Evolutionary conservation across 1,139 yeast genomes (phyloP).

Genomic region (Zygosaccharomyces sapae): DNA sequence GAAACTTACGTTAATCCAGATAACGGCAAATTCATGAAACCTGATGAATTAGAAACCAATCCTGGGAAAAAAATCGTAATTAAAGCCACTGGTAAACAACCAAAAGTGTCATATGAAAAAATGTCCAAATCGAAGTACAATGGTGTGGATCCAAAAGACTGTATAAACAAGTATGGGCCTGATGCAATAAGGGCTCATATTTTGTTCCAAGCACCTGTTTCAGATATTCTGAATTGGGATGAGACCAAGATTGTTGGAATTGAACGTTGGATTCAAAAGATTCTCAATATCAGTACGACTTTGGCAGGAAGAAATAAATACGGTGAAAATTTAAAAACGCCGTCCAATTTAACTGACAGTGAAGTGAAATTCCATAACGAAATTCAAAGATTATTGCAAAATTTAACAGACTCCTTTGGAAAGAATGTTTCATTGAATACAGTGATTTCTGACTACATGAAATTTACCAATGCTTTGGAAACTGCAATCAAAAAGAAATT

Average conservation of each 20-base stretch:
- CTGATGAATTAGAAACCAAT: slow-evolving; percentile 57
- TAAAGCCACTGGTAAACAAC: slow-evolving; percentile 47
- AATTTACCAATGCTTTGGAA: slow-evolving; percentile 57
- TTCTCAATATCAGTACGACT: slow-evolving; percentile 42
- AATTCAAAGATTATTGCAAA: slow-evolving; percentile 46
- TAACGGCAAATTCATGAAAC: slow-evolving; percentile 70
- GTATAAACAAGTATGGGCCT: slow-evolving; percentile 79
- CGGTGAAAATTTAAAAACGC: slow-evolving; percentile 14
- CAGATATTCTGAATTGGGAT: slow-evolving; percentile 84
- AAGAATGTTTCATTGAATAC: slow-evolving; percentile 69
- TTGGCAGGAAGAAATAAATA: slow-evolving; percentile 19
- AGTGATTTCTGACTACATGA: slow-evolving; percentile 85
- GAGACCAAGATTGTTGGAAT: slow-evolving; percentile 81
- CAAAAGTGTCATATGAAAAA: slow-evolving; percentile 67
- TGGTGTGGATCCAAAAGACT: slow-evolving; percentile 84
- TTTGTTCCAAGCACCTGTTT: slow-evolving; percentile 87
- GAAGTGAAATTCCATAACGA: slow-evolving; percentile 60
- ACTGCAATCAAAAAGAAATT: slow-evolving; percentile 40
- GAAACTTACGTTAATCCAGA: slow-evolving; percentile 70
- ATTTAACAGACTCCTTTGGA: slow-evolving; percentile 57
- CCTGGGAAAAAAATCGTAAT: slow-evolving; percentile 42
- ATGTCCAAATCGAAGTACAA: slow-evolving; percentile 95
- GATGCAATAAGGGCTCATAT: slow-evolving; percentile 94
- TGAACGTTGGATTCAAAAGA: slow-evolving; percentile 76
- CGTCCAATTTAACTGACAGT: slow-evolving; percentile 35